A percentile compares a stretch with the other conserved stretches of the same genome.
Conservation (phyloP, 441 rosid species). For the Populus hybrid region DNA sequence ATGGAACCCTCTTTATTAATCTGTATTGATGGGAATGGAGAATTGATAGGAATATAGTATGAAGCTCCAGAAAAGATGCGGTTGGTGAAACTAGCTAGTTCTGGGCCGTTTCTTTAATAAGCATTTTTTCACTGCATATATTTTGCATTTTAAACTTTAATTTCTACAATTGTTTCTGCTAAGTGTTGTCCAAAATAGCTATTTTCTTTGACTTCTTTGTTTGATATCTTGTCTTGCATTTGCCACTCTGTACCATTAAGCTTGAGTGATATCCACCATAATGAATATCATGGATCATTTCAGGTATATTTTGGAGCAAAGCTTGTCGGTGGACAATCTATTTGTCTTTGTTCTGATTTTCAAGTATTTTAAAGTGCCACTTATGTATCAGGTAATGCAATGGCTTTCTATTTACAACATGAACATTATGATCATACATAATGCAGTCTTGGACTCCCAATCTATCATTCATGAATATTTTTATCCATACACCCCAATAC, state of each 20-base stretch:
- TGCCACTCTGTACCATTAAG: background rate
- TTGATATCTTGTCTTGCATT: background rate
- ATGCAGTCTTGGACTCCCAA: background rate
- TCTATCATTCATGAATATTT: background rate
- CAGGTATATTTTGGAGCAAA: slow-evolving; percentile 95
- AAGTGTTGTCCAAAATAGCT: background rate
- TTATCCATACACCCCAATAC: background rate
- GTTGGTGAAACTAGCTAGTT: no score
- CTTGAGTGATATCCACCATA: background rate
- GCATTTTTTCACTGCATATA: no score
- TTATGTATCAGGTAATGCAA: slow-evolving; percentile 65
- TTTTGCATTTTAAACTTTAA: background rate
- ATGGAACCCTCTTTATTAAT: no score
- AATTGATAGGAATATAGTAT: no score
- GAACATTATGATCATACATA: slow-evolving; percentile 1
- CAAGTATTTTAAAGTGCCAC: slow-evolving; percentile 92
- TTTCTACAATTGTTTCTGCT: background rate
- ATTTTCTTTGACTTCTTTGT: slow-evolving; percentile 1
- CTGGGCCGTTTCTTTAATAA: no score
- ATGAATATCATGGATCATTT: slow-evolving; percentile 23
- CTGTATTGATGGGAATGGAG: no score
- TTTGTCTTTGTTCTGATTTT: slow-evolving; percentile 89
- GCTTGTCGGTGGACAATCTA: slow-evolving; percentile 93
- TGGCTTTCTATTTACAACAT: slow-evolving; percentile 14
- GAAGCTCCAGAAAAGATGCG: no score